Base-by-base conservation (phyloP, 2,329 filamentous ascomycete species). In the Blastomyces percursus region DNA sequence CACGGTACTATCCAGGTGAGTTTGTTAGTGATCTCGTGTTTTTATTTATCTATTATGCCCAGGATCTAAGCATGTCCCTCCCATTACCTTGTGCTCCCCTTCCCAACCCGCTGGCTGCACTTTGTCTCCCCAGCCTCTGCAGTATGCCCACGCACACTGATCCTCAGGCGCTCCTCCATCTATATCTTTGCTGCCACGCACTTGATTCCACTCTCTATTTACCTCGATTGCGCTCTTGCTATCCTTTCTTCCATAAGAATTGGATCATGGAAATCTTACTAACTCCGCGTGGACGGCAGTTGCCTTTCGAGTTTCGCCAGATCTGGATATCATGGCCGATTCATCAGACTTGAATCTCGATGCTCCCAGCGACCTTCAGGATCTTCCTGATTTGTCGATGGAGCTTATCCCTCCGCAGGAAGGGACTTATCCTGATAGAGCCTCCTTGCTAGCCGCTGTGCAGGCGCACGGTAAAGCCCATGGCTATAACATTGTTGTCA, bases 401-500 rank as follows among this genome's bases (percentile, higher is more conserved):
- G 73, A 77, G 68, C 68, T 77, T 61, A 61, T 76, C 38, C 74
- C 75, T 2, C 76, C 76, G 19, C 75, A 74, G 1, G 75, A 77
- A 67, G 74, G 74, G n/a, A 76, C 75, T 35, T 78, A 74, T 68
- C 76, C 76, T 65, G 76, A 78, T 63, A 76, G 75, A 65, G 65
- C 71, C 5, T 70, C 75, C 24, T 69, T 78, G 59, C 70, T 78
- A 44, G 68, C 73, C 3, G 71, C 75, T 14, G 75, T 78, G 30
- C 75, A 78, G 63, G 71, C 71, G 11, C 75, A 77, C 65, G 75
- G 73, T 38, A 77, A 77, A 67, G 67, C 71, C 3, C 75, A 78
- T 67, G 76, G 76, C 24, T 78, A 78, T 64, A 77, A 77, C 65
- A 72, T 78, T 30, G 76, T 78, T 9, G 74, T 78, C 59, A 78